Evolutionary conservation across 805 yeast genomes (phyloP).

Genomic region (Candida glaebosa): DNA sequence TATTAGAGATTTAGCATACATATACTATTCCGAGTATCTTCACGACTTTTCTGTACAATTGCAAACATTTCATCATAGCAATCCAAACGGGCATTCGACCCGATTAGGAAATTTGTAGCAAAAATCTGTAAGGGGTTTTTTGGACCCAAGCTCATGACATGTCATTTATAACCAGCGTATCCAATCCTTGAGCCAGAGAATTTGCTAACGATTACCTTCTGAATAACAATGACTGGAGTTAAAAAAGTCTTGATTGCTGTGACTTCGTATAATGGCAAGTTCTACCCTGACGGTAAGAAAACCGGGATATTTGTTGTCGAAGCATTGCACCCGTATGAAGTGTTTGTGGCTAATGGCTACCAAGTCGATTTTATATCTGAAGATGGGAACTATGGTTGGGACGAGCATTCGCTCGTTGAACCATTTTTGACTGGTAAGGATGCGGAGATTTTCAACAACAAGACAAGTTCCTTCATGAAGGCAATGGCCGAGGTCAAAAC

Average conservation of each 20-base stretch:
- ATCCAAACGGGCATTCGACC: neutral
- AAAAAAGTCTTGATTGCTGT: constrained; percentile 42
- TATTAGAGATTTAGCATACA: constrained; percentile 1
- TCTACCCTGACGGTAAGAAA: constrained; percentile 55
- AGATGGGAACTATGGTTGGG: constrained; percentile 54
- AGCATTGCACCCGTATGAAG: constrained; percentile 56
- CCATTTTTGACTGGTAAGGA: constrained; percentile 44
- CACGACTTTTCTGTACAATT: too few species aligned
- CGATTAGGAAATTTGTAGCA: neutral
- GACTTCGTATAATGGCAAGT: constrained; percentile 39
- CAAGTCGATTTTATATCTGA: constrained; percentile 59
- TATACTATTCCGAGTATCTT: too few species aligned
- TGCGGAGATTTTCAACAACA: constrained; percentile 33
- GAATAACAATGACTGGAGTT: constrained; percentile 13
- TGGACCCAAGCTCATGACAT: too few species aligned
- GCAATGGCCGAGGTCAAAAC: constrained; percentile 40
- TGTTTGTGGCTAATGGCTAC: constrained; percentile 44
- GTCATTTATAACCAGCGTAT: too few species aligned
- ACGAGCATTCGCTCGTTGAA: constrained; percentile 47
- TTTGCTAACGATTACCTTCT: too few species aligned
- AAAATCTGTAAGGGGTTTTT: neutral
- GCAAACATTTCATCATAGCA: neutral
- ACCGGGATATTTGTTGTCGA: constrained; percentile 62
- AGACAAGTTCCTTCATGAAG: constrained; percentile 34
- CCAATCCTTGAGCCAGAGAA: too few species aligned